Conservation (phyloP, 1,284 basidiomycete genomes). For the Ustilago cynodontis region DNA sequence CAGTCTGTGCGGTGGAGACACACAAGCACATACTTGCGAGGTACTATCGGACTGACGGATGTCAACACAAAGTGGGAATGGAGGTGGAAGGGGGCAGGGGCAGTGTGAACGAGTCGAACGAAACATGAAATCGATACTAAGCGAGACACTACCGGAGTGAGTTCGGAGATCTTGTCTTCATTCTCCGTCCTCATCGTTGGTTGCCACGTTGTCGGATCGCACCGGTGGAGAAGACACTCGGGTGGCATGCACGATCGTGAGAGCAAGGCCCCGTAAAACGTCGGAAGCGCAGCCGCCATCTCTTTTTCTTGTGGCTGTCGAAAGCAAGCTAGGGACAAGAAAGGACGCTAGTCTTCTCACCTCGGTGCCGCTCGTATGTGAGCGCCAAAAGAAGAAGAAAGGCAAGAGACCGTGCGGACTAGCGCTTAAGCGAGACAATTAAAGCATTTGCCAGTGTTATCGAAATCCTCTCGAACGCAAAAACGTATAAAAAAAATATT, state of each 20-base stretch:
- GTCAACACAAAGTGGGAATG: background rate
- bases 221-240: background rate
- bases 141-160: slow-evolving; percentile 9
- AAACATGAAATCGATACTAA: slow-evolving; percentile 4
- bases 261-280: background rate
- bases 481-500: background rate
- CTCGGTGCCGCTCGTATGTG: background rate
- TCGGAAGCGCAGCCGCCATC: slow-evolving; percentile 6
- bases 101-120: background rate
- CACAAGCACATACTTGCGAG: background rate
- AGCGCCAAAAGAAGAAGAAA: slow-evolving; percentile 6
- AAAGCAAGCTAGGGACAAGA: background rate
- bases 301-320: background rate
- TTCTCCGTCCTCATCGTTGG: background rate
- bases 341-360: background rate
- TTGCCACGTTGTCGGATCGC: background rate
- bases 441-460: slow-evolving; percentile 1
- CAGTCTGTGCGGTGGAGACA: background rate
- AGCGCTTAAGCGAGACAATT: slow-evolving; percentile 16
- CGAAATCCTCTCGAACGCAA: background rate
- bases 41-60: background rate
- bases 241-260: background rate
- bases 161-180: background rate
- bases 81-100: background rate
- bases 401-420: slow-evolving; percentile 1